Evolutionary conservation across 176 grass and related monocot species (phyloP), one percentile per base, ranked within the genome.

Genomic region (Alopecurus myosuroides): DNA sequence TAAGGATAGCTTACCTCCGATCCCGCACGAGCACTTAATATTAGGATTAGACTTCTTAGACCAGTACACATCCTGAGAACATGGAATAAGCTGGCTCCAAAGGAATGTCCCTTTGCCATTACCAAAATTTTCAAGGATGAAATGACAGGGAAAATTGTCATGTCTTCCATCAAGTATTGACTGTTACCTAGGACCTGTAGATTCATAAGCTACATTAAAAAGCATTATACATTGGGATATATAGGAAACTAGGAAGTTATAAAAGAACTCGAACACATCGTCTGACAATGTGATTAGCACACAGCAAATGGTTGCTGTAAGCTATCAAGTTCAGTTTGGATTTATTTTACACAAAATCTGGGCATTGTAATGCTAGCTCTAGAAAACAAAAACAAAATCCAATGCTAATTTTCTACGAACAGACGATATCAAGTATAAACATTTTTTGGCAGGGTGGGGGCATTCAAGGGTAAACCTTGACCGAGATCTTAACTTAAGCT

Each of bases 121-220:
- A 82, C 4, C 39, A 9, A 3, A 11, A 87, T 22, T 0, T 3
- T 3, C 48, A 87, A 65, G 13, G 5, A 33, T 22, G 36, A 45
- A n/a, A 82, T 44, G 45, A 22, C 6, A 45, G 70, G 57, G 45
- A 82, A 14, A 60, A 76, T 7, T 57, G 20, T 68, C 60, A 87
- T 82, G 10, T 82, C 60, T 14, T 82, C 85, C 85, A 77, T 87
- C 9, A 87, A 36, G 70, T 82, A 87, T 26, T 45, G 26, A 34
- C 9, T 18, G 3, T 35, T 42, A 76, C 1, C 15, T 35, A 44
- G 53, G 6, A 48, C 72, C 79, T 87, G 85, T 22, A 11, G 28
- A 31, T 79, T 33, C n/a, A 3, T 45, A 69, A 30, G 28, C 70
- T 18, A 81, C 7, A 87, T 18, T 2, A 29, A 51, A 14, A 46